A percentile compares a stretch with the other conserved stretches of the same genome.
Conservation (phyloP, 1,139 yeast species). For the Pichia sp. region DNA sequence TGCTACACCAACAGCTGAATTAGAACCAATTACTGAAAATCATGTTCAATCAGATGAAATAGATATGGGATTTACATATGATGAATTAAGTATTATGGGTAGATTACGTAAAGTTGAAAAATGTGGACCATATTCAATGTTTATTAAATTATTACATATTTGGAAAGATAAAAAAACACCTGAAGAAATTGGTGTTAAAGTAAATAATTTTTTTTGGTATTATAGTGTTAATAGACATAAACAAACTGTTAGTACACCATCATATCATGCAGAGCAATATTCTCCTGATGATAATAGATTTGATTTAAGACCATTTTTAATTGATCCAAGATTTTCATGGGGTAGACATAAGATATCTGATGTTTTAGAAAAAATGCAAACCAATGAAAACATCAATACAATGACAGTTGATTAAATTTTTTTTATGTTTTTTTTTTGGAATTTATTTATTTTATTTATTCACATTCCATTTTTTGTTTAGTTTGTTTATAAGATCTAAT, state of each 20-base stretch:
- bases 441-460: constrained; percentile 28
- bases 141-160: constrained; percentile 77
- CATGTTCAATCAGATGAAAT: constrained; percentile 94
- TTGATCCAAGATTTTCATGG: constrained; percentile 86
- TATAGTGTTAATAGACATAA: constrained; percentile 95
- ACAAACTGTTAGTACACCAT: constrained; percentile 93
- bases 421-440: neutral
- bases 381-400: constrained; percentile 28
- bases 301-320: constrained; percentile 89
- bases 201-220: constrained; percentile 83
- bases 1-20: constrained; percentile 96
- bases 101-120: constrained; percentile 83
- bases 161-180: constrained; percentile 88
- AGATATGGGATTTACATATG: constrained; percentile 98
- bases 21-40: constrained; percentile 87
- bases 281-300: constrained; percentile 97
- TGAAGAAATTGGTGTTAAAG: constrained; percentile 82
- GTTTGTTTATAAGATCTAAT: constrained; percentile 34
- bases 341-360: constrained; percentile 84
- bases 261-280: constrained; percentile 95
- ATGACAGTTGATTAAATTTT: constrained; percentile 37
- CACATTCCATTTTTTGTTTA: constrained; percentile 51
- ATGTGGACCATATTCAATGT: constrained; percentile 96
- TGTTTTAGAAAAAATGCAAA: constrained; percentile 52
- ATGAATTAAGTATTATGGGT: constrained; percentile 90